Evolutionary conservation across 2,329 filamentous ascomycete species (phyloP), one percentile per base, ranked within the genome.

Genomic region (Tolypocladium tundrense): DNA sequence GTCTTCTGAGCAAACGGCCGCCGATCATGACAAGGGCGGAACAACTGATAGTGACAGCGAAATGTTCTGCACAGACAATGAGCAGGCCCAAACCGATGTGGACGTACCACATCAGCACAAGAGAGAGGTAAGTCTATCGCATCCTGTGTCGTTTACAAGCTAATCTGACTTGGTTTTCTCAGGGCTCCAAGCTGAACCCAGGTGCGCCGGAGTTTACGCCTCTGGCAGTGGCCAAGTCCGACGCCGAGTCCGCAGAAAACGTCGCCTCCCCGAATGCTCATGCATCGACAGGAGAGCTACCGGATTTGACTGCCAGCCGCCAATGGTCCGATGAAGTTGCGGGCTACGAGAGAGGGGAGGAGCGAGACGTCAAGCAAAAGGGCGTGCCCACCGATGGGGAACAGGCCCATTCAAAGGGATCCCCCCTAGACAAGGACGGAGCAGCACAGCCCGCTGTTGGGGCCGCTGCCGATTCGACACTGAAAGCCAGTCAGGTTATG

Each of bases 191-290:
- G 65, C 70, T 84, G 64, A 84, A 84, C 68, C 81, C 81, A 39
- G 72, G 76, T 63, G 81, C 81, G 35, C 76, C 79, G 51, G 76
- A 77, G 56, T 84, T 84, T 60, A 83, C 79, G 1, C 81, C 81
- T 53, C 75, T 75, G 24, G 51, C 54, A 42, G 5, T 35, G 35
- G 16, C 37, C n/a, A 39, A 42, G 14, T 37, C 33, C 27, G 27
- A n/a, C 10, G 11, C 31, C 10, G 40, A 53, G 27, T 4, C 39
- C 40, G 50, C 52, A 14, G 40, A 57, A 40, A 57, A 50, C 40
- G 16, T 27, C 50, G 35, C 54, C 45, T 31, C 54, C 9, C n/a
- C 19, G 4, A 13, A n/a, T 3, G 42, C 35, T 13, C 39, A n/a
- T 31, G 52, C 14, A 33, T 16, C 50, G 24, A n/a, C 11, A 16